Percentiles rank a stretch among this genome's conserved stretches.
These are phyloP conservation scores for Microbotryum violaceum DNA, from an alignment of 1,284 basidiomycete genomes.

Conservation along the genomic window DNA sequence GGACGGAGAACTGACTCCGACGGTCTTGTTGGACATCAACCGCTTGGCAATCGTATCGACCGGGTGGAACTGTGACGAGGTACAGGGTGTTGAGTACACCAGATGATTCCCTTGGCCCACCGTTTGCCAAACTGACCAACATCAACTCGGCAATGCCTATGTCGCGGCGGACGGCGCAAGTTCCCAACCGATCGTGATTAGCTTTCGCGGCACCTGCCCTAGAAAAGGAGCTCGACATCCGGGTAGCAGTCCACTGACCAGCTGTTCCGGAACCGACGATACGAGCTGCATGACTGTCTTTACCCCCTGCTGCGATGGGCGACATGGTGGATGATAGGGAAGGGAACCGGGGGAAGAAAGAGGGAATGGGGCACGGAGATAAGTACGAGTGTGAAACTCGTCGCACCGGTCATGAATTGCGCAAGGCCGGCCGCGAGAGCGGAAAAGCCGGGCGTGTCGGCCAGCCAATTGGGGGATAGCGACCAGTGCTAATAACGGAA, in stretches of 20 bases:
- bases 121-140: slow-evolving; percentile 43
- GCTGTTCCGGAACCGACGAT: slow-evolving; percentile 86
- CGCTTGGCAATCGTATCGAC: slow-evolving; percentile 93
- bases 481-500: too few relatives aligned
- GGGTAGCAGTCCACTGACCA: slow-evolving; percentile 49
- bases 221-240: not conserved
- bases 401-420: too few relatives aligned
- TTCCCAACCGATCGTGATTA: not conserved
- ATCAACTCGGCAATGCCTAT: slow-evolving; percentile 86
- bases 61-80: not conserved
- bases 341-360: not conserved
- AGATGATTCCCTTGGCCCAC: slow-evolving; percentile 69
- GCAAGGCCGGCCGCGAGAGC: too few relatives aligned
- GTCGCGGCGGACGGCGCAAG: slow-evolving; percentile 7
- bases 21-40: slow-evolving; percentile 88
- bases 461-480: too few relatives aligned
- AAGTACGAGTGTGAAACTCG: too few relatives aligned
- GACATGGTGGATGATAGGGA: slow-evolving; percentile 37
- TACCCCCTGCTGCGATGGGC: slow-evolving; percentile 54
- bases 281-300: slow-evolving; percentile 83
- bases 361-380: not conserved
- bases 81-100: not conserved
- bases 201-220: not conserved
- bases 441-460: too few relatives aligned
- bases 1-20: slow-evolving; percentile 49